Evolutionary conservation across 208 protist genomes (phyloP).

Genomic region (Leptomonas seymouri): DNA sequence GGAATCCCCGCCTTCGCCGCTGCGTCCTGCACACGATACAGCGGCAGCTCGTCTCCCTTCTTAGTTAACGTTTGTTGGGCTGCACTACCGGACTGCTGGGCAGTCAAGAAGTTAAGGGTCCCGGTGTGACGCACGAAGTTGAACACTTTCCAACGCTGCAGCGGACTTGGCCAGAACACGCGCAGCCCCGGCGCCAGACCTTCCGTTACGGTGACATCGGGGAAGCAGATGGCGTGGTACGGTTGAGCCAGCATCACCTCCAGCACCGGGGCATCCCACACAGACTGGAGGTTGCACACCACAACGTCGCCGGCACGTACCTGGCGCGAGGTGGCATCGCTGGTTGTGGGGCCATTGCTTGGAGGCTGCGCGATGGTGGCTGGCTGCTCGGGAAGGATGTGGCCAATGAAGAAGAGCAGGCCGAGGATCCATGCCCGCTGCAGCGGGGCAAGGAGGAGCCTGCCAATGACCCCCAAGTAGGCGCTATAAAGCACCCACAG

Average conservation of each 20-base stretch:
- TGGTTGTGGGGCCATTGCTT: background rate
- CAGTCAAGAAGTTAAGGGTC: constrained; percentile 29
- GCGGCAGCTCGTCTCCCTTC: constrained; percentile 21
- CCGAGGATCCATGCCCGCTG: constrained; percentile 48
- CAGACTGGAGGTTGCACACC: constrained; percentile 68
- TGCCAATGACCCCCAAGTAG: constrained; percentile 35
- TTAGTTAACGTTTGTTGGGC: constrained; percentile 23
- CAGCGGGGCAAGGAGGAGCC: constrained; percentile 43
- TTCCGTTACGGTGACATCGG: constrained; percentile 11
- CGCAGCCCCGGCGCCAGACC: constrained; percentile 18
- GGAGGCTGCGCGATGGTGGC: background rate
- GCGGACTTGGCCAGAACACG: constrained; percentile 56
- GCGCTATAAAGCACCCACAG: constrained; percentile 43
- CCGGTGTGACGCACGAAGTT: constrained; percentile 52
- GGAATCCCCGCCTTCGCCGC: constrained; percentile 41
- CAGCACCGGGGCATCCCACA: constrained; percentile 72
- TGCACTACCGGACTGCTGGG: constrained; percentile 16
- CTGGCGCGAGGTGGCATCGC: background rate
- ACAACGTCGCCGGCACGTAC: constrained; percentile 59
- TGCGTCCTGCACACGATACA: constrained; percentile 37
- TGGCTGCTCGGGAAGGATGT: constrained; percentile 38
- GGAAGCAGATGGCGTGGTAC: constrained; percentile 26
- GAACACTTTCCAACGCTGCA: constrained; percentile 79
- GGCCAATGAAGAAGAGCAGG: constrained; percentile 65
- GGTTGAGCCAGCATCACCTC: constrained; percentile 56